Percentiles rank a stretch among this genome's conserved stretches.
Evolutionary conservation across 495 filamentous ascomycete species (phyloP).

Genomic region (Trichoderma parareesei): DNA sequence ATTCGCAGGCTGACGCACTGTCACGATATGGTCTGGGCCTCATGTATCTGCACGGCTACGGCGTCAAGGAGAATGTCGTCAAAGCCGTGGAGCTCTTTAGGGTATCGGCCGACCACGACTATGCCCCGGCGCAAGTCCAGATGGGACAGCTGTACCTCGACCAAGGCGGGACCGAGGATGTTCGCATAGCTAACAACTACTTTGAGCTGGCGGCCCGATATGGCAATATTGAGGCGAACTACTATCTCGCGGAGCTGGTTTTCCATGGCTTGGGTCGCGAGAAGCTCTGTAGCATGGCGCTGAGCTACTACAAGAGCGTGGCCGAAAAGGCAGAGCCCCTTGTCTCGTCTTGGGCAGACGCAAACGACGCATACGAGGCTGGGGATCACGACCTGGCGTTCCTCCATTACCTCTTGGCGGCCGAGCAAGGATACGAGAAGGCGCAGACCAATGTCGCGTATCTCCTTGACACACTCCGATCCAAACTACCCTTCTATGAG

Average conservation of each 20-base stretch:
- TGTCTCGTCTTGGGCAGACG: slow-evolving; percentile 77
- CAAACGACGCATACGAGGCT: slow-evolving; percentile 73
- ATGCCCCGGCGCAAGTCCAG: slow-evolving; percentile 71
- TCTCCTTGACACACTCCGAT: slow-evolving; percentile 72
- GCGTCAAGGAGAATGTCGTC: slow-evolving; percentile 62
- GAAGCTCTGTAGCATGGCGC: slow-evolving; percentile 69
- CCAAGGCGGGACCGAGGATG: slow-evolving; percentile 64
- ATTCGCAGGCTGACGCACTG: slow-evolving; percentile 69
- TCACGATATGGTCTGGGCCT: slow-evolving; percentile 82
- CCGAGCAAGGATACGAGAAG: slow-evolving; percentile 91
- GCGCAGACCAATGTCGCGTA: slow-evolving; percentile 93
- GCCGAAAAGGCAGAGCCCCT: slow-evolving; percentile 81
- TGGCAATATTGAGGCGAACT: slow-evolving; percentile 85
- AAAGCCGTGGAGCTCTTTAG: slow-evolving; percentile 76
- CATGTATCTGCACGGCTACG: slow-evolving; percentile 81
- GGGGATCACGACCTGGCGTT: slow-evolving; percentile 85
- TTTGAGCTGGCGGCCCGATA: slow-evolving; percentile 90
- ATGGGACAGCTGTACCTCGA: slow-evolving; percentile 84
- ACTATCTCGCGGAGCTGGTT: slow-evolving; percentile 88
- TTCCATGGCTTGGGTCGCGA: slow-evolving; percentile 75
- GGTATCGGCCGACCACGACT: slow-evolving; percentile 75
- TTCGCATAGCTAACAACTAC: slow-evolving; percentile 63
- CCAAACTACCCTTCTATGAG: slow-evolving; percentile 33
- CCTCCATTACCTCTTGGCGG: slow-evolving; percentile 80
- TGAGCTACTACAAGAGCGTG: slow-evolving; percentile 90